Evolutionary conservation across 768 basidiomycete genomes (phyloP), one percentile per base, ranked within the genome.

Genomic region (Lactarius tabidus): DNA sequence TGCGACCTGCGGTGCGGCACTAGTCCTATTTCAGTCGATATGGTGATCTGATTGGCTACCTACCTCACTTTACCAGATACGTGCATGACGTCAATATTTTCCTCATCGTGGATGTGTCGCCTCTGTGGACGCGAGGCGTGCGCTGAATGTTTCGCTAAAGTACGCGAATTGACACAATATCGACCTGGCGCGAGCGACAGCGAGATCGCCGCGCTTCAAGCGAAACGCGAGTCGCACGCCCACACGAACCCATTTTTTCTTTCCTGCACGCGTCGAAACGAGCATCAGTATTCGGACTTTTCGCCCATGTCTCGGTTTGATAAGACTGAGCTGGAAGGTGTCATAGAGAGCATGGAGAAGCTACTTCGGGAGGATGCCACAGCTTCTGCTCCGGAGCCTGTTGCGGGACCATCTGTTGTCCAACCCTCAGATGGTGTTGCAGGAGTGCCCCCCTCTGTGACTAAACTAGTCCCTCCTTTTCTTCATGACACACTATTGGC

Each of bases 21-120:
- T 29, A 26, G 29, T 14, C 51, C 31, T 29, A 45, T 61, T 29
- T 52, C 48, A 57, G 15, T 57, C 43, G 59, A 17, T 39, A 20
- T 31, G 52, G 35, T 8, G 59, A 26, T 58, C 62, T 67, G 59
- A 68, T 59, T 58, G 56, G 63, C 62, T n/a, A n/a, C n/a, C n/a
- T 55, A 59, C 63, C 29, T 0, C 14, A n/a, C 26, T 45, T 56
- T 66, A 63, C 26, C 73, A 96, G 94, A 97, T 75, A 93, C 90
- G 2, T 97, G 95, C 75, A 90, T 93, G 82, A 95, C 93, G 6
- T 95, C 94, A 15, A 86, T 96, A 63, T 96, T 96, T 75, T 89
- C 90, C 7, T 87, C 85, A 63, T 89, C 87, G 35, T 96, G 91
- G 86, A 90, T 95, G 84, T 96, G 94, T 74, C 83, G 89, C n/a